A percentile compares a stretch with the other conserved stretches of the same genome.
These are phyloP conservation scores for Cladosporium sp. DNA, from an alignment of 2,329 filamentous ascomycete genomes.

Conservation along the genomic window DNA sequence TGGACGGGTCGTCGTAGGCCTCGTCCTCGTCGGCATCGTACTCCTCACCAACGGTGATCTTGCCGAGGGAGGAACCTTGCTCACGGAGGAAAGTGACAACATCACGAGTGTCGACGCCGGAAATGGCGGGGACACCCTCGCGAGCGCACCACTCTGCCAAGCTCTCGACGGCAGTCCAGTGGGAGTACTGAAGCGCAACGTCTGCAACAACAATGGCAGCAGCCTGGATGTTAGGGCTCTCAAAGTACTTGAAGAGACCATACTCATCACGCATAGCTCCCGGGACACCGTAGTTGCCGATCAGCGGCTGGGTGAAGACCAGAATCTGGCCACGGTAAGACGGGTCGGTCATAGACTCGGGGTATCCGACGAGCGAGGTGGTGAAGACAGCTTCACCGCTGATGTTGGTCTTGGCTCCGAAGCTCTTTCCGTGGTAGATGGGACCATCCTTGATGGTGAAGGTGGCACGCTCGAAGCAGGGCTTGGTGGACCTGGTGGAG, in stretches of 20 bases:
- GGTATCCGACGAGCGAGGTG: slow-evolving; percentile 95
- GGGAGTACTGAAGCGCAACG: slow-evolving; percentile 88
- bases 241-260: slow-evolving; percentile 95
- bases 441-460: slow-evolving; percentile 96
- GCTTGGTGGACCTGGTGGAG: slow-evolving; percentile 54
- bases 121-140: slow-evolving; percentile 93
- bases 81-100: slow-evolving; percentile 96
- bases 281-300: slow-evolving; percentile 97
- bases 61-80: slow-evolving; percentile 91
- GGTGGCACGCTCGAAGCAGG: slow-evolving; percentile 74
- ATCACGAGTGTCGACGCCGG: slow-evolving; percentile 92
- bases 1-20: slow-evolving; percentile 88
- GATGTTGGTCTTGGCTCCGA: slow-evolving; percentile 93
- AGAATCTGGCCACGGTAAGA: slow-evolving; percentile 84
- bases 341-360: slow-evolving; percentile 74
- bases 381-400: slow-evolving; percentile 99
- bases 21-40: slow-evolving; percentile 99
- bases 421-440: slow-evolving; percentile 93
- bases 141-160: slow-evolving; percentile 91
- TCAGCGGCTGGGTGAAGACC: slow-evolving; percentile 95
- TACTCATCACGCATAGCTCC: slow-evolving; percentile 78
- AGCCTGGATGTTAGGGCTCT: slow-evolving; percentile 96
- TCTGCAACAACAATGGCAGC: slow-evolving; percentile 95
- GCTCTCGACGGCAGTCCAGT: slow-evolving; percentile 97
- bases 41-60: slow-evolving; percentile 93